Evolutionary conservation across 75 land plant species (phyloP), one percentile per base, ranked within the genome.

Genomic region (Cupressus sempervirens): DNA sequence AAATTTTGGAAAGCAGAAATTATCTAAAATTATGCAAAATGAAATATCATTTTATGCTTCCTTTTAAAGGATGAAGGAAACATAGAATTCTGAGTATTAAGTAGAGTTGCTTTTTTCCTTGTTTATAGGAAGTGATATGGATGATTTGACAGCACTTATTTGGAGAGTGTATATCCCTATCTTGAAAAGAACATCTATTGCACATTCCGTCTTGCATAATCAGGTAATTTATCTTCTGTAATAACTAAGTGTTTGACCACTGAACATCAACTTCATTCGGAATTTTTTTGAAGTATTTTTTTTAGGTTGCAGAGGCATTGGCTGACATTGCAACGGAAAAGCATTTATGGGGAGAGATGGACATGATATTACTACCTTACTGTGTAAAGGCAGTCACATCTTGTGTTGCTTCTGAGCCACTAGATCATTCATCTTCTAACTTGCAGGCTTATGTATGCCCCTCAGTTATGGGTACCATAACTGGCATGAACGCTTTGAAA

Each of bases 251-350:
- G 38, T 83, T 54, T 58, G 4, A 84, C 38, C 15, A 84, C 1
- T 48, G 53, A 15, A 20, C 15, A 9, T 40, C 35, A 36, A 4
- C 26, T 67, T 35, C 20, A 67, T 45, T 50, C 48, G 26, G 30
- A 53, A 52, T 15, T 36, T 87, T 58, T 73, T 38, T 86, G 62
- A 68, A 20, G n/a, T 12, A 14, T 70, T 87, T 62, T 6, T 83
- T 40, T 35, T 84, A 94, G 96, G 84, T 87, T 83, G 84, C 81
- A 68, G 89, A 87, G 53, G 85, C 88, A 74, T 81, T 95, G 29
- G 82, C 82, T 56, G 85, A 91, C 58, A 86, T 85, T 75, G 83
- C 90, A 15, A 88, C 11, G n/a, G 83, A 84, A 45, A 90, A 80
- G 11, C 32, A 86, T 41, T 20, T 45, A 0, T 95, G 94, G 95